phyloP scores from a whole-genome alignment of 441 rosid species.

The Croton laevigatus region DNA sequence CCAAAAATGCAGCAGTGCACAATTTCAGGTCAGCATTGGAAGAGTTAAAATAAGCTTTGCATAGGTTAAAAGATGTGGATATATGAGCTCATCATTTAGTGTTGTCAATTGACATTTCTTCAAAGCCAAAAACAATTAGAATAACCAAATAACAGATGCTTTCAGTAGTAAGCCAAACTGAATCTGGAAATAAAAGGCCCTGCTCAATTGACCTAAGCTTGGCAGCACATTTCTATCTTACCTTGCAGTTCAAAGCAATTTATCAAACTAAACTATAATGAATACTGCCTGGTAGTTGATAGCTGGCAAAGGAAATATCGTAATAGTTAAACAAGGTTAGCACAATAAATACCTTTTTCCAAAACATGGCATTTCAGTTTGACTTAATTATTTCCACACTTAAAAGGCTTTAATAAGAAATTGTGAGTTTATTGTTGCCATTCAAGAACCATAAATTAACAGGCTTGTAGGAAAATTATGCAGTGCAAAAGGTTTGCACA shows the following conservation, averaged over 20 bases:
- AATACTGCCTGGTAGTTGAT: not conserved
- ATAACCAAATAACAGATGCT: not conserved
- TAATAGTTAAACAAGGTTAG: not conserved
- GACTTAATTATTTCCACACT: not conserved
- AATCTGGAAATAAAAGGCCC: not conserved
- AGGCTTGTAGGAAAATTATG: not conserved
- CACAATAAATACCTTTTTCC: not conserved
- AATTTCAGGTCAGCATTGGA: not conserved
- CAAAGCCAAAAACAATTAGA: not conserved
- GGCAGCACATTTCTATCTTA: not conserved
- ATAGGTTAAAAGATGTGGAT: not conserved
- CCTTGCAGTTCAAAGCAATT: not conserved
- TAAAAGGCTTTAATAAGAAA: not conserved
- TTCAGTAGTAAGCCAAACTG: not conserved
- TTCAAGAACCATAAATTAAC: not conserved
- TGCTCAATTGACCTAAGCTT: not conserved
- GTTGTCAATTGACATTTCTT: not conserved
- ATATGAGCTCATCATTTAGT: not conserved
- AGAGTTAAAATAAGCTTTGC: not conserved
- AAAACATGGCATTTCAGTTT: not conserved
- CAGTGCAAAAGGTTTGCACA: not conserved
- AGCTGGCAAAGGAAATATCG: not conserved
- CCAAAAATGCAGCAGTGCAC: not conserved
- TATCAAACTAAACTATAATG: not conserved
- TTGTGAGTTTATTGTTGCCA: not conserved